phyloP scores from a whole-genome alignment of 2,329 filamentous ascomycete genomes.

The Aspergillus sp. region DNA sequence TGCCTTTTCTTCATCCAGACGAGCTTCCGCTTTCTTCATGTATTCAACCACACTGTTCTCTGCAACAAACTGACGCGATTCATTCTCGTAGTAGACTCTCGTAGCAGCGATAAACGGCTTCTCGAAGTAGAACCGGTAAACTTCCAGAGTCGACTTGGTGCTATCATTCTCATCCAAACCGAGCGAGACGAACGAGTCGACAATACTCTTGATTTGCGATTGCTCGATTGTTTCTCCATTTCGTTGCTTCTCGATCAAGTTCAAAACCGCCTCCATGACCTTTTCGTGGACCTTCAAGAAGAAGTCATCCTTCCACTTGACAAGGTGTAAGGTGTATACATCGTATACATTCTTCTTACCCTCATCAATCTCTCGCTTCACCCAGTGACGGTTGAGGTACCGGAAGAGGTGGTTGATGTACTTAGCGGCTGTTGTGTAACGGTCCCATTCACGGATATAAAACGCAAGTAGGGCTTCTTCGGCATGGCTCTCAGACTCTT shows the following conservation, averaged over 20 bases:
- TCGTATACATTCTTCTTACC: conserved; percentile 98
- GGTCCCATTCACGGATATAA: conserved; percentile 94
- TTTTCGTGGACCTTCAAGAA: conserved; percentile 76
- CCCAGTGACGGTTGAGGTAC: conserved; percentile 97
- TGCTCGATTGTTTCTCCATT: conserved; percentile 98
- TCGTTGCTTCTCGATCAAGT: conserved; percentile 92
- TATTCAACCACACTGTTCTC: conserved; percentile 98
- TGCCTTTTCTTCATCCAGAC: conserved; percentile 87
- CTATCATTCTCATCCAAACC: conserved; percentile 90
- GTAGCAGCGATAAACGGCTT: conserved; percentile 84
- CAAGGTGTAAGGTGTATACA: conserved; percentile 92
- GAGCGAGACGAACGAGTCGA: conserved; percentile 92
- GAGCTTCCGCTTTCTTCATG: conserved; percentile 96
- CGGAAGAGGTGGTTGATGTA: conserved; percentile 96
- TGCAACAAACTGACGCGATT: conserved; percentile 88
- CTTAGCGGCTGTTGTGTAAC: conserved; percentile 91
- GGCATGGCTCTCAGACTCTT: conserved; percentile 67
- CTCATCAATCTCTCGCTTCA: conserved; percentile 97
- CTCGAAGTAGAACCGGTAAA: conserved; percentile 90
- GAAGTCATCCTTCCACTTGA: conserved; percentile 89
- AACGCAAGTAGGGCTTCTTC: conserved; percentile 87
- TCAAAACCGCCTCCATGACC: conserved; percentile 92
- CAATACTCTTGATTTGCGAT: conserved; percentile 91
- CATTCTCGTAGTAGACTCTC: conserved; percentile 75
- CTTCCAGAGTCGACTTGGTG: conserved; percentile 88